Evolutionary conservation across 2,329 filamentous ascomycete species (phyloP).

Genomic region (Passalora sequoiae): DNA sequence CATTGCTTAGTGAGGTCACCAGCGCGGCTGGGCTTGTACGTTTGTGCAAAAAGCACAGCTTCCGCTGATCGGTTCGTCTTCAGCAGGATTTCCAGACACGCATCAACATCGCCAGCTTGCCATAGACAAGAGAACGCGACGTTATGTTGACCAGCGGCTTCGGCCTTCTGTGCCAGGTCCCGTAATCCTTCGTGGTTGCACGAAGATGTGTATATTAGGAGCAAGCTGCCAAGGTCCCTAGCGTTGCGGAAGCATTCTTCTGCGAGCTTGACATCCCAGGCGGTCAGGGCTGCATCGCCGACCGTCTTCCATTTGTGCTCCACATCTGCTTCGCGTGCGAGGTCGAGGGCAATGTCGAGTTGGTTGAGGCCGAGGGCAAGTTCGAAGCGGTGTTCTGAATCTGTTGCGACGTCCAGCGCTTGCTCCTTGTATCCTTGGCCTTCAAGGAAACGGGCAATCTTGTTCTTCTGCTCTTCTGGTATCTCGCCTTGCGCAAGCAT

Average conservation of each 20-base stretch:
- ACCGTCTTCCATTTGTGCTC: slow-evolving; percentile 99
- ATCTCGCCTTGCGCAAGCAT: slow-evolving; percentile 66
- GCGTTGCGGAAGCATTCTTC: slow-evolving; percentile 90
- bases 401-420: slow-evolving; percentile 87
- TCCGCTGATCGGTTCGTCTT: slow-evolving; percentile 77
- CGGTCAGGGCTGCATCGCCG: slow-evolving; percentile 79
- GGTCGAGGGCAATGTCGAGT: slow-evolving; percentile 75
- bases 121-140: slow-evolving; percentile 87
- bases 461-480: slow-evolving; percentile 90
- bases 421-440: slow-evolving; percentile 96
- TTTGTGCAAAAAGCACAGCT: slow-evolving; percentile 87
- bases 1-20: slow-evolving; percentile 65
- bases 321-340: slow-evolving; percentile 75
- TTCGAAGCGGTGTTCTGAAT: slow-evolving; percentile 94
- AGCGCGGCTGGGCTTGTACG: slow-evolving; percentile 81
- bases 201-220: slow-evolving; percentile 83
- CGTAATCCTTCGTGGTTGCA: slow-evolving; percentile 70
- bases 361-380: slow-evolving; percentile 78
- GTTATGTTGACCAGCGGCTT: slow-evolving; percentile 76
- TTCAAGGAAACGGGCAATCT: slow-evolving; percentile 94
- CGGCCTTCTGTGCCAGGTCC: slow-evolving; percentile 67
- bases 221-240: slow-evolving; percentile 81
- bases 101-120: slow-evolving; percentile 77
- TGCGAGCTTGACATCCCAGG: slow-evolving; percentile 82
- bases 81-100: slow-evolving; percentile 71